Evolutionary conservation across 2,329 filamentous ascomycete species (phyloP).

Genomic region (Verruconis gallopava): DNA sequence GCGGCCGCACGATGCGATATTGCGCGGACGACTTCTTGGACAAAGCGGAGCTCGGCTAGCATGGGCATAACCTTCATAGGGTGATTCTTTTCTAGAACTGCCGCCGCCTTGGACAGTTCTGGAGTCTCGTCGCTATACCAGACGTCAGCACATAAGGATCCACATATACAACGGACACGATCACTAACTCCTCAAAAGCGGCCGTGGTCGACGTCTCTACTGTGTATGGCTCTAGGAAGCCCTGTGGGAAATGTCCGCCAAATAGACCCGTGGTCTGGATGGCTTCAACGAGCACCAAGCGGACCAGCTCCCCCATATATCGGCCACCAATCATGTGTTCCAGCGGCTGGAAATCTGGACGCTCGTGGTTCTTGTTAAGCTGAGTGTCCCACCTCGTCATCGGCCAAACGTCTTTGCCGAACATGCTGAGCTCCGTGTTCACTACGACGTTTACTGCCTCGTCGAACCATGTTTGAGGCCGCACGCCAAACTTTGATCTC

Average conservation of each 20-base stretch:
- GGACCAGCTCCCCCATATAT: slow-evolving; percentile 51
- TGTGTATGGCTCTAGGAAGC: slow-evolving; percentile 42
- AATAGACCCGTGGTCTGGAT: slow-evolving; percentile 44
- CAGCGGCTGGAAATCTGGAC: slow-evolving; percentile 51
- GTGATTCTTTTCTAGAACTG: slow-evolving; percentile 39
- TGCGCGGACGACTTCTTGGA: slow-evolving; percentile 38
- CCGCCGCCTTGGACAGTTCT: slow-evolving; percentile 25
- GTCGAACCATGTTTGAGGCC: slow-evolving; percentile 42
- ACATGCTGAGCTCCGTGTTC: slow-evolving; percentile 56
- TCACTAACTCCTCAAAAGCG: slow-evolving; percentile 36
- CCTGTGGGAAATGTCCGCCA: slow-evolving; percentile 41
- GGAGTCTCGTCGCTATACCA: slow-evolving; percentile 28
- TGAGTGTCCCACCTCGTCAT: slow-evolving; percentile 49
- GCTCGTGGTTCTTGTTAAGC: slow-evolving; percentile 42
- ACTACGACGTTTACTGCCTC: slow-evolving; percentile 48
- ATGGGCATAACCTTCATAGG: slow-evolving; percentile 32
- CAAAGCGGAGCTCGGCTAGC: slow-evolving; percentile 39
- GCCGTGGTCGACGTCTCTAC: slow-evolving; percentile 48
- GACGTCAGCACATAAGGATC: too few relatives aligned
- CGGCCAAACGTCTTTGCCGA: slow-evolving; percentile 45
- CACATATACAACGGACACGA: too few relatives aligned
- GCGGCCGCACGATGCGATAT: slow-evolving; percentile 48
- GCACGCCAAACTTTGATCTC: slow-evolving; percentile 40
- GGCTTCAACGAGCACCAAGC: slow-evolving; percentile 47
- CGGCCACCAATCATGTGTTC: slow-evolving; percentile 52